Evolutionary conservation across 2,329 filamentous ascomycete species (phyloP).

Genomic region (Cladobotryum mycophilum): DNA sequence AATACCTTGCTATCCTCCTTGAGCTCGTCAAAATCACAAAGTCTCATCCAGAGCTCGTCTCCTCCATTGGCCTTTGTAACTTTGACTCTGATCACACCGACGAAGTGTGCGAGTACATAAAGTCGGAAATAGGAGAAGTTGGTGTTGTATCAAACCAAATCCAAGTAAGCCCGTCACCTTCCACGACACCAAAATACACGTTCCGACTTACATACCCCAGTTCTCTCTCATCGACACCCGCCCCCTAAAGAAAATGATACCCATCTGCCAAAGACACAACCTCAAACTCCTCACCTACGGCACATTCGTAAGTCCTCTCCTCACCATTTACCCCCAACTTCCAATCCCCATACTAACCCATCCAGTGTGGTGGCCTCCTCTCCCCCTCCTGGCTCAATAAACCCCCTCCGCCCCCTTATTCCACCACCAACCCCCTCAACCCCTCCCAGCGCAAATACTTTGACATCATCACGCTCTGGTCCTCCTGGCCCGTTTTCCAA

Average conservation of each 20-base stretch:
- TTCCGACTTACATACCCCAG: not conserved
- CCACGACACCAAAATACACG: not conserved
- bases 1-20: slow-evolving; percentile 28
- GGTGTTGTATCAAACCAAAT: slow-evolving; percentile 19
- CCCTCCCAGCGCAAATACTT: slow-evolving; percentile 29
- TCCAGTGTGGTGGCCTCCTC: slow-evolving; percentile 27
- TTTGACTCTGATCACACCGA: slow-evolving; percentile 17
- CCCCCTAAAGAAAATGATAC: slow-evolving; percentile 16
- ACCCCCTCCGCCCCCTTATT: slow-evolving; percentile 27
- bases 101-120: slow-evolving; percentile 26
- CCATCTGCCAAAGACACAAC: slow-evolving; percentile 14
- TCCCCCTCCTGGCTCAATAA: slow-evolving; percentile 26
- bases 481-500: slow-evolving; percentile 43
- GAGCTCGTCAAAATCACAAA: slow-evolving; percentile 29
- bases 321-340: slow-evolving; percentile 4
- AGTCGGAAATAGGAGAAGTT: slow-evolving; percentile 17
- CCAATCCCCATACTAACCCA: not conserved
- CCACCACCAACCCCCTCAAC: slow-evolving; percentile 22
- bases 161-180: slow-evolving; percentile 20
- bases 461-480: slow-evolving; percentile 32
- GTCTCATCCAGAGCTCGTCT: slow-evolving; percentile 20
- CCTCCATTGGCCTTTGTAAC: slow-evolving; percentile 19
- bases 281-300: slow-evolving; percentile 20
- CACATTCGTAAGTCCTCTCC: not conserved
- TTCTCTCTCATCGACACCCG: slow-evolving; percentile 20